A percentile compares a stretch with the other conserved stretches of the same genome.
Evolutionary conservation across 305 asterid species (phyloP).

Genomic region (Withania somnifera): DNA sequence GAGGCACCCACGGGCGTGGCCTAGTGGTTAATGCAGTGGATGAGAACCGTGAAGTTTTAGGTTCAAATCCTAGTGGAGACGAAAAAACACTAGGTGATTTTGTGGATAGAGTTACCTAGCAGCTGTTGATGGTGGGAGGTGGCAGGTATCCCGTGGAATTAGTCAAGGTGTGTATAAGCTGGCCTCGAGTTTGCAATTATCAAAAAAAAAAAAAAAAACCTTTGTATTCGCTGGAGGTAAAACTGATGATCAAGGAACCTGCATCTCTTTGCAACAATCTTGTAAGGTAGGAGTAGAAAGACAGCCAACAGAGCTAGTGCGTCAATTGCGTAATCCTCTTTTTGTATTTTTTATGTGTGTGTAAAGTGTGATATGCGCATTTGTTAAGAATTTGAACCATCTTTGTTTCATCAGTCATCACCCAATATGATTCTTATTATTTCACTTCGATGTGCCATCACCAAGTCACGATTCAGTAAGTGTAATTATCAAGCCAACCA

Average conservation of each 20-base stretch:
- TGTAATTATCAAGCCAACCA: background rate
- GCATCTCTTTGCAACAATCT: background rate
- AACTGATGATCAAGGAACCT: background rate
- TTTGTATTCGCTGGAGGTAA: background rate
- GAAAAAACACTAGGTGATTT: no score
- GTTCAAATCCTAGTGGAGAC: no score
- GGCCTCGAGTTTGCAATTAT: no score
- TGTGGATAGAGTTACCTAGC: no score
- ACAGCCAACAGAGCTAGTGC: background rate
- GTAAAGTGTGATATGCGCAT: background rate
- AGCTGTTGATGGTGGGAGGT: no score
- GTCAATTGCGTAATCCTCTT: background rate
- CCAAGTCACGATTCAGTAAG: background rate
- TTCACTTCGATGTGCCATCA: background rate
- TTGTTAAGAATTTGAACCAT: background rate
- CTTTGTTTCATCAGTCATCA: background rate
- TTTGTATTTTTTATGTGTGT: background rate
- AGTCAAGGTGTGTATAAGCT: no score
- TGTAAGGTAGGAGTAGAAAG: background rate
- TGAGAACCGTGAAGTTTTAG: no score
- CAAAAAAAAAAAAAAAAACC: no score
- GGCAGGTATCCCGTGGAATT: no score
- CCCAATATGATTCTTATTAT: background rate
- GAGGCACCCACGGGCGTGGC: no score
- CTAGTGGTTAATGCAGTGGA: no score